phyloP scores from a whole-genome alignment of 352 stramenopile genomes.

The Aphanomyces stellatus region DNA sequence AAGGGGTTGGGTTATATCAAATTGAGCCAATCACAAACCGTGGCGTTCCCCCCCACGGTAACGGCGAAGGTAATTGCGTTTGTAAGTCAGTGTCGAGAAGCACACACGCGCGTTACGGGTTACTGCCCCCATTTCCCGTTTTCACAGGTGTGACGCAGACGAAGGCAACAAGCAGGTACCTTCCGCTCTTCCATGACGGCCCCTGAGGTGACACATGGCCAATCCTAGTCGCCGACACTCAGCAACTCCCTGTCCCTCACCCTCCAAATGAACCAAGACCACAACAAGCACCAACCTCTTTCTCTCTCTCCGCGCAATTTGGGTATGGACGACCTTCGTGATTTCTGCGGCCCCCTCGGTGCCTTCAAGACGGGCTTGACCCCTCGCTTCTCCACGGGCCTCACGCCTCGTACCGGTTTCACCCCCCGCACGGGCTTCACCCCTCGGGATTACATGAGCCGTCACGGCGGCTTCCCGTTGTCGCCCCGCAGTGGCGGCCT shows the following conservation, averaged over 20 bases:
- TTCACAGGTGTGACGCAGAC: slow-evolving; percentile 2
- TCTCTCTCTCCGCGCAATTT: slow-evolving; percentile 70
- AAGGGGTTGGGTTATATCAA: too few species aligned
- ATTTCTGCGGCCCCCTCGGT: slow-evolving; percentile 70
- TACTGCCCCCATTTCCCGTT: slow-evolving; percentile 16
- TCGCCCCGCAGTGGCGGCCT: not conserved
- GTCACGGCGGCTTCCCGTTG: slow-evolving; percentile 9
- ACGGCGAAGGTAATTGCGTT: slow-evolving; percentile 7
- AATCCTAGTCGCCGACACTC: not conserved
- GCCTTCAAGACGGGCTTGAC: slow-evolving; percentile 79
- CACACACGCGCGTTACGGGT: slow-evolving; percentile 17
- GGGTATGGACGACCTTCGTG: slow-evolving; percentile 75
- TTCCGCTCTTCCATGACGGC: not conserved
- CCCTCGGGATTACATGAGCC: slow-evolving; percentile 35
- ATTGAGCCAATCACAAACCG: slow-evolving; percentile 6
- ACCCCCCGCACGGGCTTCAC: slow-evolving; percentile 76
- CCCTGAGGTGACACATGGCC: not conserved
- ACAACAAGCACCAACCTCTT: slow-evolving; percentile 42
- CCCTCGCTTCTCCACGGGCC: slow-evolving; percentile 66
- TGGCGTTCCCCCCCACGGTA: not conserved
- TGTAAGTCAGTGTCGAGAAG: slow-evolving; percentile 20
- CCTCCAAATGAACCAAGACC: slow-evolving; percentile 5
- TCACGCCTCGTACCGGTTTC: slow-evolving; percentile 74
- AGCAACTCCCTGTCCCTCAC: not conserved
- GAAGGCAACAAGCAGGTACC: too few species aligned